A percentile compares a stretch with the other conserved stretches of the same genome.
These are phyloP conservation scores for Colletotrichum aenigma DNA, from an alignment of 2,329 filamentous ascomycete species.

Conservation along the genomic window DNA sequence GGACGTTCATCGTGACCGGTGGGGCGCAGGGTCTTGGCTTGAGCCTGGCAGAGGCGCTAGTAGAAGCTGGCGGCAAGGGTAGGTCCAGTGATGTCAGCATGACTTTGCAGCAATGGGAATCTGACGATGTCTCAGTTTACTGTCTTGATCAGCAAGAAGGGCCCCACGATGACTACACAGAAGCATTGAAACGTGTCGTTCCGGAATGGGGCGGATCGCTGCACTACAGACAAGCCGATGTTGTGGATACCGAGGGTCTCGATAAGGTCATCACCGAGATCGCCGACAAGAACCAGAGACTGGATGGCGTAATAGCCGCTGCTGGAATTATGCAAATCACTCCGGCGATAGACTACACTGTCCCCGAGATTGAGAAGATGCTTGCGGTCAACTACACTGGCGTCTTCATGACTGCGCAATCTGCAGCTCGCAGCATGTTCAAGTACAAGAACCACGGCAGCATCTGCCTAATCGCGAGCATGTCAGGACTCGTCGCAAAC, in stretches of 20 bases:
- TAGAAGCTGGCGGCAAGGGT: conserved; percentile 76
- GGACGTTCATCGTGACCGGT: conserved; percentile 73
- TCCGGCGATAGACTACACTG: conserved; percentile 71
- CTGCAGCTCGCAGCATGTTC: conserved; percentile 68
- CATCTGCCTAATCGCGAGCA: conserved; percentile 62
- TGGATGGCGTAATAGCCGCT: conserved; percentile 73
- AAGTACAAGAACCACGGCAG: conserved; percentile 55
- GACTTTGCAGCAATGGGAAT: neutral
- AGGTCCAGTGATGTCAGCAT: neutral
- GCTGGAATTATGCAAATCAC: conserved; percentile 74
- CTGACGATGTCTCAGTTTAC: conserved; percentile 47
- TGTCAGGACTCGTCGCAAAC: conserved; percentile 56
- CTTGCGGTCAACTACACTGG: conserved; percentile 74
- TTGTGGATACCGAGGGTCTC: conserved; percentile 64
- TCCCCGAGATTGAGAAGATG: conserved; percentile 62
- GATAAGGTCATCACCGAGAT: conserved; percentile 64
- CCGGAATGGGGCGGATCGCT: conserved; percentile 67
- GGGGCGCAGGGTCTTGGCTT: conserved; percentile 76
- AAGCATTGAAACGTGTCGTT: conserved; percentile 65
- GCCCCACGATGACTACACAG: conserved; percentile 61
- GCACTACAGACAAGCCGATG: conserved; percentile 71
- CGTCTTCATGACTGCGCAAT: conserved; percentile 72
- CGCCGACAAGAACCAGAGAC: conserved; percentile 60
- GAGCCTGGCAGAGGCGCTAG: conserved; percentile 72
- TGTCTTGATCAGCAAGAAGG: conserved; percentile 57